Percentiles rank a stretch among this genome's conserved stretches.
These are phyloP conservation scores for Kuraishia piskuri DNA, from an alignment of 805 yeast genomes.

Conservation along the genomic window DNA sequence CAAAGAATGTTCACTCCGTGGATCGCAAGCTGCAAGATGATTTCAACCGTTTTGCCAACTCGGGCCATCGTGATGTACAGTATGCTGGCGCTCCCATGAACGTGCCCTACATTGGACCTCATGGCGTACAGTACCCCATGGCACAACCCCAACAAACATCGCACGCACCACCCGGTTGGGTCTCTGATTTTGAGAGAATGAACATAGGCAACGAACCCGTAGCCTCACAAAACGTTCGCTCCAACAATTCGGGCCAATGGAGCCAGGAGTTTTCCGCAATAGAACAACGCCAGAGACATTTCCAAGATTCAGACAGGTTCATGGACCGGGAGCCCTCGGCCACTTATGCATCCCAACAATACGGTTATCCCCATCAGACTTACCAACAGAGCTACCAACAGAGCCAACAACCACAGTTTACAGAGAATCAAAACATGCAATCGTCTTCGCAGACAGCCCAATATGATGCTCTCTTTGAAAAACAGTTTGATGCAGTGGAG, in stretches of 20 bases:
- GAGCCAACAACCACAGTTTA: background rate
- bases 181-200: conserved; percentile 14
- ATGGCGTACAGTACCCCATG: background rate
- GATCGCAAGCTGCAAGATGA: background rate
- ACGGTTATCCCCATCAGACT: background rate
- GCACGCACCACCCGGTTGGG: conserved; percentile 7
- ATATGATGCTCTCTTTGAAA: conserved; percentile 3
- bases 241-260: conserved; percentile 4
- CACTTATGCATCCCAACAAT: background rate
- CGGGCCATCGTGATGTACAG: background rate
- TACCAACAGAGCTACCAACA: background rate
- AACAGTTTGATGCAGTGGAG: conserved; percentile 21
- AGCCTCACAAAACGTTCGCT: background rate
- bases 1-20: conserved; percentile 5
- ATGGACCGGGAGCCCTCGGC: background rate
- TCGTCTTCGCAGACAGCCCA: background rate
- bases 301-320: conserved; percentile 2
- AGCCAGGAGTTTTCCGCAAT: conserved; percentile 2
- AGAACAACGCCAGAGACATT: conserved; percentile 3
- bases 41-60: background rate
- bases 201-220: conserved; percentile 3
- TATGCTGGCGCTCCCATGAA: background rate
- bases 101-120: background rate
- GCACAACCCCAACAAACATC: background rate
- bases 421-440: background rate